A percentile compares a stretch with the other conserved stretches of the same genome.
Conservation (phyloP, 805 yeast species). For the Saturnispora serradocipensis region DNA sequence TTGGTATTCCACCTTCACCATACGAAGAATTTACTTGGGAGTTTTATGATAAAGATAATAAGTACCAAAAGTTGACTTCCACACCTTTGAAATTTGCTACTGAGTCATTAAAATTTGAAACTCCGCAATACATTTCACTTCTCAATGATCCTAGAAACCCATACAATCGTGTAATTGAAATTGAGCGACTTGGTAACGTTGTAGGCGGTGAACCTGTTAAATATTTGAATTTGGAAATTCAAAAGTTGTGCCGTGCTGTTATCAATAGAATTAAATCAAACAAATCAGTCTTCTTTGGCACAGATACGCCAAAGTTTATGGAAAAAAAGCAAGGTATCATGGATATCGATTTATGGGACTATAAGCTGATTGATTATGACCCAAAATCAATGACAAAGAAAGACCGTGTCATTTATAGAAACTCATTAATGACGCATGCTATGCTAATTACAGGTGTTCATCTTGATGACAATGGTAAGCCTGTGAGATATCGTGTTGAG, state of each 20-base stretch:
- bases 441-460: conserved; percentile 81
- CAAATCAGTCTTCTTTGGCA: conserved; percentile 81
- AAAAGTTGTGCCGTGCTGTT: conserved; percentile 48
- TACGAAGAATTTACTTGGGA: conserved; percentile 65
- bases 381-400: conserved; percentile 45
- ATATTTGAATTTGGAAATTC: conserved; percentile 61
- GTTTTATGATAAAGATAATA: conserved; percentile 58
- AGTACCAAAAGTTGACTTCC: conserved; percentile 36
- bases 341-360: conserved; percentile 64
- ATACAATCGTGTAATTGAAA: conserved; percentile 52
- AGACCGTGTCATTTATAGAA: conserved; percentile 59
- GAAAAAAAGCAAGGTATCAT: conserved; percentile 57
- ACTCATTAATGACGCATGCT: conserved; percentile 83
- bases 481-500: conserved; percentile 64
- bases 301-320: conserved; percentile 77
- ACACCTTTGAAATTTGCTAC: conserved; percentile 61
- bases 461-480: conserved; percentile 51
- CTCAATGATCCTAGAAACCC: conserved; percentile 78
- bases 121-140: conserved; percentile 49
- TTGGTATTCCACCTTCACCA: conserved; percentile 77
- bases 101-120: conserved; percentile 44
- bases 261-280: conserved; percentile 60
- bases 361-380: conserved; percentile 43
- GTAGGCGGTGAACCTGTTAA: conserved; percentile 59
- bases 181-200: conserved; percentile 69